Base-by-base conservation (phyloP, 495 filamentous ascomycete genomes). In the Neurospora sp. region DNA sequence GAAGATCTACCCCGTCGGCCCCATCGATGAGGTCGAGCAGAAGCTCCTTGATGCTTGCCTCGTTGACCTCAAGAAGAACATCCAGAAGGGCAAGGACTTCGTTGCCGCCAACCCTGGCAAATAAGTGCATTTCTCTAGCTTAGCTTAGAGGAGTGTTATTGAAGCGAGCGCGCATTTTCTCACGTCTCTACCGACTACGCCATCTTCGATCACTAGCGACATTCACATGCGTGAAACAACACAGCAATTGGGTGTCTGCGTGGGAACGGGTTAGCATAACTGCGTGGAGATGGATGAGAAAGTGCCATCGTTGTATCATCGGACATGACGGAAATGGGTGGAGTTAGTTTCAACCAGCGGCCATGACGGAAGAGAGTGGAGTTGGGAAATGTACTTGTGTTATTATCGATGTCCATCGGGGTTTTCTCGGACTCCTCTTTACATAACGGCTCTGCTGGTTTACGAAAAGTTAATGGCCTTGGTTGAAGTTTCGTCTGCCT, bases 1-100 rank as follows among this genome's bases (percentile, higher is more conserved):
- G 90, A 91, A 94, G 89, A 94, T 98, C 83, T 86, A 90, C 82
- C 87, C 90, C 74, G 87, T 99, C 78, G 95, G 94, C 82, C 85
- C 91, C 82, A 80, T 98, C 78, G 92, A 90, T 78, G 88, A 89
- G 74, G 86, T 92, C 81, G 96, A 99, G 90, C 85, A 97, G 89
- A 90, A 91, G 84, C 90, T 99, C 77, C 83, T 99, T 75, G 92
- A 95, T 81, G 91, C 89, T 76, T 91, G 88, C 87, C 85, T 97
- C 74, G 84, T 78, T 76, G 96, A 98, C 86, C 88, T 99, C 82
- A 94, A 94, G 89, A 93, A 93, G 86, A 89, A 89, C 84, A 89
- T 89, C 77, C 82, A 84, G 71, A 89, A 89, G 85, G 87, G 87
- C 77, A 82, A 85, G 62, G 72, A 79, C 39, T 89, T 89, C 66